phyloP scores from a whole-genome alignment of 2,329 filamentous ascomycete species.

The Myriosclerotinia curreyana region DNA sequence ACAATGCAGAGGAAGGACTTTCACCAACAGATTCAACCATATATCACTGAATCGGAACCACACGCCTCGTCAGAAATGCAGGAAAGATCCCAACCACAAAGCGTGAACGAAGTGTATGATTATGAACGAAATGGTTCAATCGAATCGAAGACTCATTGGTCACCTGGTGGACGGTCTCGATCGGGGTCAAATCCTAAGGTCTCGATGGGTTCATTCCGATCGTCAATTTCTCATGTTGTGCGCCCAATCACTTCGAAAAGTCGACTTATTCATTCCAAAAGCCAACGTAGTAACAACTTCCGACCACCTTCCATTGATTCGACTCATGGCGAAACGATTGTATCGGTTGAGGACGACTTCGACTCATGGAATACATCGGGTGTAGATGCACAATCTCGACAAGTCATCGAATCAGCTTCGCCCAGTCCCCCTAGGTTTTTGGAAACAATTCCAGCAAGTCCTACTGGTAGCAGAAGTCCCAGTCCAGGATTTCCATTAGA shows the following conservation, averaged over 20 bases:
- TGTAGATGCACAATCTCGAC: conserved; percentile 60
- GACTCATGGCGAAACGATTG: conserved; percentile 30
- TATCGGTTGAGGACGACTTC: conserved; percentile 57
- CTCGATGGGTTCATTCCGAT: conserved; percentile 48
- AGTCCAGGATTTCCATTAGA: conserved; percentile 62
- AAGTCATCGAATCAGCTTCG: conserved; percentile 49
- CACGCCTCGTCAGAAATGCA: conserved; percentile 31
- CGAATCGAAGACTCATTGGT: conserved; percentile 34
- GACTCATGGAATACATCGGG: conserved; percentile 73
- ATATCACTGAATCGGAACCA: conserved; percentile 27
- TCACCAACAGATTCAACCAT: conserved; percentile 34
- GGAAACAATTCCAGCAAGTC: conserved; percentile 69
- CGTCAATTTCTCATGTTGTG: conserved; percentile 48
- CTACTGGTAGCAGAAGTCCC: conserved; percentile 60
- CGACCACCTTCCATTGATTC: conserved; percentile 51
- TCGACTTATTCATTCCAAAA: conserved; percentile 48
- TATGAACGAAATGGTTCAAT: conserved; percentile 27
- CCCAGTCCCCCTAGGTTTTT: conserved; percentile 48
- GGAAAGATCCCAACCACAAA: conserved; percentile 27
- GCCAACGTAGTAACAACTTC: conserved; percentile 34
- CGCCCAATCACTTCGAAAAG: conserved; percentile 58
- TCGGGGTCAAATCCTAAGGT: conserved; percentile 43
- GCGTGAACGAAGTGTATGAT: conserved; percentile 23
- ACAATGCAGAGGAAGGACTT: conserved; percentile 34
- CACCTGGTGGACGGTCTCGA: conserved; percentile 47